A percentile compares a stretch with the other conserved stretches of the same genome.
These are phyloP conservation scores for Aspergillus carlsbadensis DNA, from an alignment of 495 filamentous ascomycete genomes.

Conservation along the genomic window DNA sequence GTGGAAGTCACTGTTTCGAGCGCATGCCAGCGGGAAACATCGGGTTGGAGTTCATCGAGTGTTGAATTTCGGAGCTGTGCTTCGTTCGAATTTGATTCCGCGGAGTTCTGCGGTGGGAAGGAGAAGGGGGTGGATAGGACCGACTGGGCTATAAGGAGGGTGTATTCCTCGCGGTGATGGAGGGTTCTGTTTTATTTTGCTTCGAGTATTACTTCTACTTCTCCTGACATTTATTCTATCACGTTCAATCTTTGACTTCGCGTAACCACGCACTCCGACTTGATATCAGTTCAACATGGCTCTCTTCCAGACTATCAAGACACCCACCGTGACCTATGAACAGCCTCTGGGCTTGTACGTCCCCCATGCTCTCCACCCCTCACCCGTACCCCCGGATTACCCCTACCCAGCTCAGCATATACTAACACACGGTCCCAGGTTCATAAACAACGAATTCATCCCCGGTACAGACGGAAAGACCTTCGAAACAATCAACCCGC, in stretches of 20 bases:
- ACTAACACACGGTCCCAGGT: conserved; percentile 5
- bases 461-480: conserved; percentile 18
- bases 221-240: neutral
- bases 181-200: too few species aligned
- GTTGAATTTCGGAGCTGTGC: too few species aligned
- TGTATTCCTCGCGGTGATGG: neutral
- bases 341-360: neutral
- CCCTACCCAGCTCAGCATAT: neutral
- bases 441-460: conserved; percentile 41
- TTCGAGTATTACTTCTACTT: neutral
- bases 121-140: too few species aligned
- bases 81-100: too few species aligned
- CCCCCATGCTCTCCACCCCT: neutral
- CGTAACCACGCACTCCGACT: too few species aligned
- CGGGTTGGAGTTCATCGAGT: too few species aligned
- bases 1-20: too few species aligned
- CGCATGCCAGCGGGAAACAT: too few species aligned
- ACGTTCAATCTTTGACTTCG: too few species aligned
- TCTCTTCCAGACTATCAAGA: conserved; percentile 6
- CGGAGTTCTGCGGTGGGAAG: too few species aligned
- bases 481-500: conserved; percentile 26
- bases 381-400: neutral
- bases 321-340: neutral
- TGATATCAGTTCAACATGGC: too few species aligned
- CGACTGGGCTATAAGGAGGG: neutral